Evolutionary conservation across 2,329 filamentous ascomycete genomes (phyloP).

Genomic region (Diaporthe australafricana): DNA sequence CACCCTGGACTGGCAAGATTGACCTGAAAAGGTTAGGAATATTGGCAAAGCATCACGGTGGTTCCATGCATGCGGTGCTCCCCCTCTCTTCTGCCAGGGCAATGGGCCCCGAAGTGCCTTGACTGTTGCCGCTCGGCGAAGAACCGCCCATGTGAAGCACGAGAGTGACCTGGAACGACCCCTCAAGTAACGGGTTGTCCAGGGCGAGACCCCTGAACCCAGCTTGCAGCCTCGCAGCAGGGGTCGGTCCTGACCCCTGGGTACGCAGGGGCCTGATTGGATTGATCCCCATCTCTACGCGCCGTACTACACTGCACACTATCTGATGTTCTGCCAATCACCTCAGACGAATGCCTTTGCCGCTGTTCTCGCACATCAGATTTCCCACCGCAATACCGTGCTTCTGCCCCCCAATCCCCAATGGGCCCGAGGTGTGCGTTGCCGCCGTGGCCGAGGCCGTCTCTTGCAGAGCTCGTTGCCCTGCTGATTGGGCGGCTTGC

Average conservation of each 20-base stretch:
- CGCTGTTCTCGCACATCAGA: conserved; percentile 28
- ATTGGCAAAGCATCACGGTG: conserved; percentile 29
- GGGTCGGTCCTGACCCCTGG: conserved; percentile 28
- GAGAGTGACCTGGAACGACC: conserved; percentile 25
- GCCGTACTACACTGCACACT: conserved; percentile 35
- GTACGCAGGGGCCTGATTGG: conserved; percentile 31
- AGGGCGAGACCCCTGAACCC: conserved; percentile 30
- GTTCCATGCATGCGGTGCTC: conserved; percentile 10
- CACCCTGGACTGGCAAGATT: not conserved
- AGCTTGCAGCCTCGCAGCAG: conserved; percentile 30
- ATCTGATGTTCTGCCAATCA: conserved; percentile 35
- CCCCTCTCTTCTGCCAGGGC: not conserved
- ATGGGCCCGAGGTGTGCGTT: conserved; percentile 29
- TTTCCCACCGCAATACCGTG: conserved; percentile 27
- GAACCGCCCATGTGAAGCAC: conserved; percentile 16
- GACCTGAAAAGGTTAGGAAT: not conserved
- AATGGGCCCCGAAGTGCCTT: conserved; percentile 3
- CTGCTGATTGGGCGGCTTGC: conserved; percentile 30
- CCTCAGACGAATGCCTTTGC: conserved; percentile 29
- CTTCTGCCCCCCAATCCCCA: conserved; percentile 26
- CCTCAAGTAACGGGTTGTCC: conserved; percentile 27
- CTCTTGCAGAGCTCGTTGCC: conserved; percentile 4
- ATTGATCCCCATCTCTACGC: conserved; percentile 33
- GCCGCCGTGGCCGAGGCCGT: conserved; percentile 34
- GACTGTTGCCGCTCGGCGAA: not conserved